phyloP scores from a whole-genome alignment of 768 basidiomycete species.

The Termitomyces sp. region DNA sequence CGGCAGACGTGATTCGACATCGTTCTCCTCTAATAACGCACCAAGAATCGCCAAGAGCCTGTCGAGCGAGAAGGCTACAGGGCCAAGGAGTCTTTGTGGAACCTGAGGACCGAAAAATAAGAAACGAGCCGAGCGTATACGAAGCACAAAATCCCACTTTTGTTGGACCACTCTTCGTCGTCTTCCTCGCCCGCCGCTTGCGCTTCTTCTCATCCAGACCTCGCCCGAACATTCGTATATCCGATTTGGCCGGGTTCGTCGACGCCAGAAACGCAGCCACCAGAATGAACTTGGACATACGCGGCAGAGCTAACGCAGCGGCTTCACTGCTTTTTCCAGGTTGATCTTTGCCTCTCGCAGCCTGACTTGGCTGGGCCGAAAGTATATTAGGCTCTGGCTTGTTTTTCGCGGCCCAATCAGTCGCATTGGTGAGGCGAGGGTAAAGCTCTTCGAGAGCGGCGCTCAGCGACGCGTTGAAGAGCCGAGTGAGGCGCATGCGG shows the following conservation, averaged over 20 bases:
- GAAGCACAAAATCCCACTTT: conserved; percentile 9
- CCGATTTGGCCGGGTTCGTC: conserved; percentile 78
- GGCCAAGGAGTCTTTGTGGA: conserved; percentile 60
- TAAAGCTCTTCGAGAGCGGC: conserved; percentile 63
- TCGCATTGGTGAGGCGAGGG: conserved; percentile 63
- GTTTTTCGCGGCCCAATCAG: conserved; percentile 56
- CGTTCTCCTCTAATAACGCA: conserved; percentile 72
- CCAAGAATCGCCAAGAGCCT: conserved; percentile 65
- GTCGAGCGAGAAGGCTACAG: conserved; percentile 39
- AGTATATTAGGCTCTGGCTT: conserved; percentile 42
- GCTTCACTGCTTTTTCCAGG: conserved; percentile 8
- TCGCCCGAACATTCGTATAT: conserved; percentile 80
- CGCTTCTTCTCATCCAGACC: conserved; percentile 63
- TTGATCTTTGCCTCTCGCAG: background rate
- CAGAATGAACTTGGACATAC: conserved; percentile 8
- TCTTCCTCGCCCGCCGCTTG: conserved; percentile 41
- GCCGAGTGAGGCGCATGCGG: conserved; percentile 60
- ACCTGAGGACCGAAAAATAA: conserved; percentile 33
- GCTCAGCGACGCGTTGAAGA: conserved; percentile 61
- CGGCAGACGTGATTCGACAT: conserved; percentile 41
- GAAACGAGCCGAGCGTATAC: background rate
- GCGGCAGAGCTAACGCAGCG: conserved; percentile 33
- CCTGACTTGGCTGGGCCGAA: conserved; percentile 20
- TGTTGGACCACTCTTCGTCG: conserved; percentile 35
- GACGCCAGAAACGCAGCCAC: conserved; percentile 61